Base-by-base conservation (phyloP, 176 grass and related monocot genomes). In the Carex myosuroides region DNA sequence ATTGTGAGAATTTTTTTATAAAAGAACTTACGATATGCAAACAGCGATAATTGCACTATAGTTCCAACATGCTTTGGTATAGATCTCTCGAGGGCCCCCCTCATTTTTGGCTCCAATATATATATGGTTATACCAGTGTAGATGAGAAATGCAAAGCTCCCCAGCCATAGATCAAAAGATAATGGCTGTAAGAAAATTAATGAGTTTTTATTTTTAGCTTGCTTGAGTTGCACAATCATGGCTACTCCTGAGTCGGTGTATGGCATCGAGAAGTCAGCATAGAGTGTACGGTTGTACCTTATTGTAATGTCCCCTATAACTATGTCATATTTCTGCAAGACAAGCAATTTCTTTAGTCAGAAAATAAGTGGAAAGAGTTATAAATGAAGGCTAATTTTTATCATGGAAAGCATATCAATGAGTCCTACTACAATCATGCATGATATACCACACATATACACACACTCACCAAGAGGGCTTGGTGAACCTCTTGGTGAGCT, bases 291-390 rank as follows among this genome's bases (percentile, higher is more conserved):
- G 18, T 88, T 88, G 12, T 59, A 65, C 12, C 60, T 84, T 32
- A 90, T 70, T 46, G 88, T 90, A 39, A 92, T 79, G 1, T 90
- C 91, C 9, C 87, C 85, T 81, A 90, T 66, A 8, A 81, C 88
- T 41, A 82, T 14, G 39, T 90, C 44, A 70, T 30, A 69, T 7
- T 69, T 35, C 64, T 69, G 7, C 32, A 58, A 58, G 13, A 4
- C 17, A 70, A 55, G 13, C 55, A 56, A 56, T 2, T 5, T 56
- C 44, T 48, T 48, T 48, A 10, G 8, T 48, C 44, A 10, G 10
- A 48, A 48, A 8, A 48, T 48, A 46, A 46, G 1, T 46, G 42
- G 42, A 5, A 46, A 5, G 8, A 9, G 1, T 6, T 46, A 46
- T 1, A 46, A 9, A 46, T 7, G 1, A 46, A 46, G 42, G 42